Evolutionary conservation across 148 eudicot genomes (phyloP).

Genomic region (Dianthus caryophyllus): DNA sequence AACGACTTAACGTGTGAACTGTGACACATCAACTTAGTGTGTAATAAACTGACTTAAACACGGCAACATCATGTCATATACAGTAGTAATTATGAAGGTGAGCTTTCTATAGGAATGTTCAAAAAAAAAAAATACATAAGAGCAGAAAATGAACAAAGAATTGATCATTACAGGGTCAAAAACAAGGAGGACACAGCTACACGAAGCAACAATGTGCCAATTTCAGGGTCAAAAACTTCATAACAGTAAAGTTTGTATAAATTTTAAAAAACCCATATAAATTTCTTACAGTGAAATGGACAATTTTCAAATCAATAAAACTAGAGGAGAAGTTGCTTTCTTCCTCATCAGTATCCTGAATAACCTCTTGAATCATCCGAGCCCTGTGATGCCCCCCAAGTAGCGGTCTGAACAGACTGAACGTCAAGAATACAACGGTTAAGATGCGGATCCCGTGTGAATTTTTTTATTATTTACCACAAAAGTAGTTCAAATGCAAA

Average conservation of each 20-base stretch:
- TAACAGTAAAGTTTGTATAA: background rate
- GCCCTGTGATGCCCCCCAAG: constrained; percentile 21
- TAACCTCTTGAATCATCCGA: constrained; percentile 17
- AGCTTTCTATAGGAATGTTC: background rate
- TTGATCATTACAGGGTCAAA: background rate
- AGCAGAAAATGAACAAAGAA: constrained; percentile 1
- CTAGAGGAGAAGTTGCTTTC: background rate
- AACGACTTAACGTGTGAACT: no score
- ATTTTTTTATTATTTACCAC: background rate
- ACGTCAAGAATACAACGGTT: background rate
- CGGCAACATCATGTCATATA: background rate
- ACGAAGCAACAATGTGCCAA: constrained; percentile 13
- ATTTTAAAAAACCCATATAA: background rate
- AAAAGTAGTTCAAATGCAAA: background rate
- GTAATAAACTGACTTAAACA: no score
- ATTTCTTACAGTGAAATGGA: constrained; percentile 14
- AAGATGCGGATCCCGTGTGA: background rate
- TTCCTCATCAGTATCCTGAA: background rate
- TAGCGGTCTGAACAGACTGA: constrained; percentile 9
- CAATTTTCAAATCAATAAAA: background rate
- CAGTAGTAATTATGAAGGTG: constrained; percentile 1
- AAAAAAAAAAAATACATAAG: background rate
- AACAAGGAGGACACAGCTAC: constrained; percentile 13
- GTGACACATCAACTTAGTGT: no score
- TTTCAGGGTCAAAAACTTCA: constrained; percentile 9